Base-by-base conservation (phyloP, 345 rosid species). In the Populus davidiana region DNA sequence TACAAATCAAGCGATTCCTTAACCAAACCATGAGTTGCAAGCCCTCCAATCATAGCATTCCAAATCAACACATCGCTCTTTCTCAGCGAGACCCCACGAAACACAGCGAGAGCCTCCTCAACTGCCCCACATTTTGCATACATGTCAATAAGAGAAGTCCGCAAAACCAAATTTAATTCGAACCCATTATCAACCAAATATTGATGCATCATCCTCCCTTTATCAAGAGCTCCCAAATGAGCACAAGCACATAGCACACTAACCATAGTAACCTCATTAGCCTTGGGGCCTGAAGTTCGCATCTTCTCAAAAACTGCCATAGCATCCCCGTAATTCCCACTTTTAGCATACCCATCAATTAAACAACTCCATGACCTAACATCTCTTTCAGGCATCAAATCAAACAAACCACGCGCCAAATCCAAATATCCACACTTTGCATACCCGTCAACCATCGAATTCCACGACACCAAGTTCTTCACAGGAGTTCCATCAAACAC, bases 11-110 rank as follows among this genome's bases (percentile, higher is more conserved):
- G 87, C 1, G 96, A 81, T 41, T 92, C 93, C 47, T 82, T 79
- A 14, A 88, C 86, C 44, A 89, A 86, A 21, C 99, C 99, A 73
- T 90, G 93, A 13, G 86, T 86, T 2, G 99, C 94, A 23, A 95
- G 86, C 72, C 97, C 99, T 79, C 99, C 97, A 52, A 94, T 90
- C 83, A 90, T 86, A 54, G 97, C 88, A 80, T 95, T 95, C 99
- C 98, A 93, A 56, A 92, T 80, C 70, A 95, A 77, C 33, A 89
- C 94, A 85, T 95, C 99, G 0, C 71, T 80, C 59, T 77, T 77
- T 35, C 63, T 27, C 64, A 62, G n/a, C 0, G 71, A 70, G 77
- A 77, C 90, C 56, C 77, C 67, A 8, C 71, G 84, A 74, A 95
- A 95, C 33, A 92, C 93, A 0, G 39, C 62, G 77, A 89, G 68